These are phyloP conservation scores for Aspergillus sp. DNA, from an alignment of 2,329 filamentous ascomycete genomes.

Conservation along the genomic window DNA sequence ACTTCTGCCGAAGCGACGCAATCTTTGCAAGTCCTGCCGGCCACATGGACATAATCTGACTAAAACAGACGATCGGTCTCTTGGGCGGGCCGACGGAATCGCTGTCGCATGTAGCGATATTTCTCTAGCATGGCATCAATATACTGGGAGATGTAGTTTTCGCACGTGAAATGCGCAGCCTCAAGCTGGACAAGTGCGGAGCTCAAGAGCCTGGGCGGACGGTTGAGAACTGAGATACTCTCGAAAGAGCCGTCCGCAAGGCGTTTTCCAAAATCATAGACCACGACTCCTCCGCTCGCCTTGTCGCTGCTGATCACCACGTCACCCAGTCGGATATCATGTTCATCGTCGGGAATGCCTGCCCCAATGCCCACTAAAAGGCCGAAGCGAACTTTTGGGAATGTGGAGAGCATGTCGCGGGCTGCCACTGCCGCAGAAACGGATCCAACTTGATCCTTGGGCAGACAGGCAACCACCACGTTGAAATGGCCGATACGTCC, in stretches of 20 bases:
- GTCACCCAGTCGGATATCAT: constrained; percentile 24
- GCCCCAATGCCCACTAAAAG: constrained; percentile 23
- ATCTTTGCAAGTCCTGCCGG: background rate
- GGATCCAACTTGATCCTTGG: background rate
- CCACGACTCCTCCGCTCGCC: constrained; percentile 2
- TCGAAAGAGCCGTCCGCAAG: background rate
- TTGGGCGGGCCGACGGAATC: background rate
- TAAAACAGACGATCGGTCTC: background rate
- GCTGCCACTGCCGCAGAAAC: background rate
- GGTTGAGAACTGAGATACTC: background rate
- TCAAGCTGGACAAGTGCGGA: background rate
- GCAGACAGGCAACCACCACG: background rate
- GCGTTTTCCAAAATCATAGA: constrained; percentile 11
- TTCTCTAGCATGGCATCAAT: background rate
- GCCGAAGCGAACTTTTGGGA: constrained; percentile 17
- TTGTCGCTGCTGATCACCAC: constrained; percentile 19
- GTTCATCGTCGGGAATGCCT: constrained; percentile 12
- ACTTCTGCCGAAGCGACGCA: background rate
- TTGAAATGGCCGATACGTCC: background rate
- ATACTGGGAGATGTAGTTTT: background rate
- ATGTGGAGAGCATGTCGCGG: constrained; percentile 3
- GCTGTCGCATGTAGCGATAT: background rate
- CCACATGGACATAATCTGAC: background rate
- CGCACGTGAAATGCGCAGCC: background rate
- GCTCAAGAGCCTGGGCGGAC: background rate